Conservation (phyloP, 1,284 basidiomycete genomes). For the Ceratobasidium sp. region DNA sequence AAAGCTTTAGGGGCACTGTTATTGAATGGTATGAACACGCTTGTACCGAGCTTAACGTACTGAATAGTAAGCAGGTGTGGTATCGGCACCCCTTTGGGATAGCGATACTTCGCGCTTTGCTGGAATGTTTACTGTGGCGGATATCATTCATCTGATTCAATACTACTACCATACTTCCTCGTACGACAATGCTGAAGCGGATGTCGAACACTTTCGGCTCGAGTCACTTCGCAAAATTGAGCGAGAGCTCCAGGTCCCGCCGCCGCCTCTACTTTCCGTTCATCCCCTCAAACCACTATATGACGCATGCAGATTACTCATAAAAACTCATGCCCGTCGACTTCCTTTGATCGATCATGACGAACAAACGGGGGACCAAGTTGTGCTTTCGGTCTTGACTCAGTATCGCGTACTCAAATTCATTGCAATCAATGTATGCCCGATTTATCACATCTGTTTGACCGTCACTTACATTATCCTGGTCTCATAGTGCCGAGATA, state of each 20-base stretch:
- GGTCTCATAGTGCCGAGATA: constrained; percentile 63
- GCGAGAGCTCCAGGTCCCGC: constrained; percentile 87
- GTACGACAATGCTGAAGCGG: constrained; percentile 87
- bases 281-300: constrained; percentile 89
- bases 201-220: constrained; percentile 93
- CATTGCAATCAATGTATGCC: constrained; percentile 91
- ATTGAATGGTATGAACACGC: constrained; percentile 71
- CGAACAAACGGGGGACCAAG: constrained; percentile 92
- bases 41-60: neutral
- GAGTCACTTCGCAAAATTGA: constrained; percentile 94
- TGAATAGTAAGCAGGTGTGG: constrained; percentile 71
- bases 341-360: constrained; percentile 94
- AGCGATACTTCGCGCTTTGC: constrained; percentile 89
- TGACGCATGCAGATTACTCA: constrained; percentile 89
- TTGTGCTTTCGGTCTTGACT: constrained; percentile 94
- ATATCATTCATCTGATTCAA: constrained; percentile 96
- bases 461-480: constrained; percentile 23
- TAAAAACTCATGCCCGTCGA: constrained; percentile 94
- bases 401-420: constrained; percentile 99
- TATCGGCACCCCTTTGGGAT: constrained; percentile 99
- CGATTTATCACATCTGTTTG: constrained; percentile 41
- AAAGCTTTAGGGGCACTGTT: constrained; percentile 90
- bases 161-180: constrained; percentile 90
- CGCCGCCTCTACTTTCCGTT: constrained; percentile 89
- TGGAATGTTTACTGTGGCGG: constrained; percentile 95